phyloP scores from a whole-genome alignment of 345 rosid genomes.

The Raphanus sativus region DNA sequence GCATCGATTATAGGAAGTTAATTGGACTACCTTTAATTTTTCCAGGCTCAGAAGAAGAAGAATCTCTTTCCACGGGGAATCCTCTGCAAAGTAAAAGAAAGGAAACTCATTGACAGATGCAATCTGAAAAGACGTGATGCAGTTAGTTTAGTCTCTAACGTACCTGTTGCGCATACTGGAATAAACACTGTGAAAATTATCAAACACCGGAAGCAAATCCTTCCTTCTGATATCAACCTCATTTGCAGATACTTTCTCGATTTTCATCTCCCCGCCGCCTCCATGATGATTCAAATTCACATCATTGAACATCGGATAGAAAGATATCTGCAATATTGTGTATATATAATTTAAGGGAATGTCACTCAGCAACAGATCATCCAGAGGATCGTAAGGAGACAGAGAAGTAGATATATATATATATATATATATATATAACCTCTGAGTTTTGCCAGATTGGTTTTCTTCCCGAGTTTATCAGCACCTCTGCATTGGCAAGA shows the following conservation, averaged over 20 bases:
- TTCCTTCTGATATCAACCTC: constrained; percentile 79
- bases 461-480: constrained; percentile 73
- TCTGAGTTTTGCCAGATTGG: constrained; percentile 85
- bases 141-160: not conserved
- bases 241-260: constrained; percentile 61
- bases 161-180: constrained; percentile 66
- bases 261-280: constrained; percentile 65
- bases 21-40: constrained; percentile 19
- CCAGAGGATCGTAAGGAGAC: not conserved
- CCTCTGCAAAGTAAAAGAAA: constrained; percentile 23
- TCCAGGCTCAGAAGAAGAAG: constrained; percentile 36
- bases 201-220: constrained; percentile 83
- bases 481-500: constrained; percentile 91
- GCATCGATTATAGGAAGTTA: not conserved
- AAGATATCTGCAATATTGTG: constrained; percentile 55
- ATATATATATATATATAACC: constrained; percentile 42
- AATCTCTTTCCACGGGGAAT: constrained; percentile 22
- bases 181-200: constrained; percentile 61
- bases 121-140: not conserved
- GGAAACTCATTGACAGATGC: not conserved
- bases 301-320: constrained; percentile 48
- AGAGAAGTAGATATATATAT: not conserved
- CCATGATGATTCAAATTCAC: constrained; percentile 34
- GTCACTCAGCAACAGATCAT: not conserved
- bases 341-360: not conserved